Conservation (phyloP, 2,329 filamentous ascomycete genomes). For the Trichoderma brevicompactum region DNA sequence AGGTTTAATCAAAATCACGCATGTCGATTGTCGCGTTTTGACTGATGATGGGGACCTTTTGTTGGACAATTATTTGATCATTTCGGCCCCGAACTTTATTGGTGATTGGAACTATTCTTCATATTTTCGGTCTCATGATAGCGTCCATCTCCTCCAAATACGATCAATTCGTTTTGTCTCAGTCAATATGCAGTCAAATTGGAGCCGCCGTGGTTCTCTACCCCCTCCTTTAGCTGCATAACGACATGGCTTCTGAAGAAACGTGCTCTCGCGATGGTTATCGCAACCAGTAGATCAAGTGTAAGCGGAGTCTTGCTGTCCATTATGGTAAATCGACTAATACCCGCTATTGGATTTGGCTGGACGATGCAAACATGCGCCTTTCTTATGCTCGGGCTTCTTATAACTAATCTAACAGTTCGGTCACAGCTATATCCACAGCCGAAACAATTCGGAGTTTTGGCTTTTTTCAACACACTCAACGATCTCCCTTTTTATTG, state of each 20-base stretch:
- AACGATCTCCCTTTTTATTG: conserved; percentile 1
- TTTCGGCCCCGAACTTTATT: neutral
- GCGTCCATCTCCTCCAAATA: conserved; percentile 3
- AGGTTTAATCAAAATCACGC: too few relatives aligned
- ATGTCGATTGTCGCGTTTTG: neutral
- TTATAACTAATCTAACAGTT: conserved; percentile 6
- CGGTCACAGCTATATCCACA: neutral
- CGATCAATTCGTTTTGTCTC: neutral
- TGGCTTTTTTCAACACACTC: neutral
- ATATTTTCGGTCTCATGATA: neutral
- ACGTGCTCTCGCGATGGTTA: conserved; percentile 1
- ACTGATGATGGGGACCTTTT: neutral
- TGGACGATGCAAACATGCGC: conserved; percentile 8
- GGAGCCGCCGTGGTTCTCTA: conserved; percentile 7
- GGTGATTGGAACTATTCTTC: neutral
- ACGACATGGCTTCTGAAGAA: conserved; percentile 13
- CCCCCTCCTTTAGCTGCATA: conserved; percentile 8
- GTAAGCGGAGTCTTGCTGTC: neutral
- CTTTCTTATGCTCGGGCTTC: neutral
- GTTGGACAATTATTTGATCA: neutral
- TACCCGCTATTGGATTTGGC: neutral
- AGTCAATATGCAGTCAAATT: conserved; percentile 1
- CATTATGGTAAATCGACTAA: neutral
- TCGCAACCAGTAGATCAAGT: conserved; percentile 1
- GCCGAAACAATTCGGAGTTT: neutral